Percentiles rank a stretch among this genome's conserved stretches.
Evolutionary conservation across 495 filamentous ascomycete genomes (phyloP).

Genomic region (Penicilliopsis zonata): DNA sequence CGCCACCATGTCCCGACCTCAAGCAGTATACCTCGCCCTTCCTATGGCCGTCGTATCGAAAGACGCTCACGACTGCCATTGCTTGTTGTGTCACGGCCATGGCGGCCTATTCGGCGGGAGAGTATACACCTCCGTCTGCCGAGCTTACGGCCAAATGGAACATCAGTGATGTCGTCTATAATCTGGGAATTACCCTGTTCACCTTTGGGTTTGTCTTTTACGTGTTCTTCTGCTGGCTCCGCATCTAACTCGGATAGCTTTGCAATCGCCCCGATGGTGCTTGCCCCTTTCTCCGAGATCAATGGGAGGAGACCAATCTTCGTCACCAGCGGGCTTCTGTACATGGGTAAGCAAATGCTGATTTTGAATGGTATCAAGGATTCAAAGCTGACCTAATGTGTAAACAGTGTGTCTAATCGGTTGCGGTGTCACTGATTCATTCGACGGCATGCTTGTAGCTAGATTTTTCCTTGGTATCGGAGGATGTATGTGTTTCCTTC

Average conservation of each 20-base stretch:
- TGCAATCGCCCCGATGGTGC: constrained; percentile 72
- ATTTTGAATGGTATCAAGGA: background rate
- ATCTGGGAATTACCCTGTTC: constrained; percentile 75
- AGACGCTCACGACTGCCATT: constrained; percentile 60
- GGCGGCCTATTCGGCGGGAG: constrained; percentile 72
- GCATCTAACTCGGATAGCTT: too few relatives aligned
- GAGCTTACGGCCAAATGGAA: constrained; percentile 53
- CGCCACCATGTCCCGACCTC: constrained; percentile 50
- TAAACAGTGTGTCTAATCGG: constrained; percentile 51
- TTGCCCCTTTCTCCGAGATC: constrained; percentile 86
- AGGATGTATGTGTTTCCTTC: constrained; percentile 32
- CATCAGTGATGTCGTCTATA: constrained; percentile 49
- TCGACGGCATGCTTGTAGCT: constrained; percentile 63
- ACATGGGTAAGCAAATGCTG: constrained; percentile 26
- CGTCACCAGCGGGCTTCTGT: constrained; percentile 57
- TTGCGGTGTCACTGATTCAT: constrained; percentile 61
- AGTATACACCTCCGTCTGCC: constrained; percentile 55
- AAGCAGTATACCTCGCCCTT: constrained; percentile 57
- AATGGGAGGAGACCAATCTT: constrained; percentile 77
- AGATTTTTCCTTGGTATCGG: constrained; percentile 68
- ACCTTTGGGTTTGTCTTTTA: constrained; percentile 69
- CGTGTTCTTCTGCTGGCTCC: too few relatives aligned
- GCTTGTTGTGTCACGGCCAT: constrained; percentile 64
- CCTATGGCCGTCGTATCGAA: constrained; percentile 57
- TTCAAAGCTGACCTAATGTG: background rate